Evolutionary conservation across 1,284 basidiomycete genomes (phyloP).

Genomic region (Rhodotorula sp.): DNA sequence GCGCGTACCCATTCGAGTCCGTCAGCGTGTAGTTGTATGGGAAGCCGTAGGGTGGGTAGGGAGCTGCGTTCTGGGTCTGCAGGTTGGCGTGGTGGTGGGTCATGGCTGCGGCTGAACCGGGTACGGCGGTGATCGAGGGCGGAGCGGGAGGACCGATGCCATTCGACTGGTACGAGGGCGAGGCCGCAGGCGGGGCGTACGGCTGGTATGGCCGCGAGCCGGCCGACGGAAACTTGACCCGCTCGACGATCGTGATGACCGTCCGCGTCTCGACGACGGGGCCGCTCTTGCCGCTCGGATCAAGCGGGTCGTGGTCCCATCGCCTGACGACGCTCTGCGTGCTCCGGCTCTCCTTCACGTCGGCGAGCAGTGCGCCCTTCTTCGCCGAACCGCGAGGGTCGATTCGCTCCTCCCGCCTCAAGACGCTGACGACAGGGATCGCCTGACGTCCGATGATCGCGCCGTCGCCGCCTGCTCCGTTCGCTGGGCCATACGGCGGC

Average conservation of each 20-base stretch:
- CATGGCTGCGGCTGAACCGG: neutral
- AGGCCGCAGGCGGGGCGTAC: neutral
- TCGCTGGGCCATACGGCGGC: neutral
- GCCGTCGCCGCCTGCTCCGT: conserved; percentile 1
- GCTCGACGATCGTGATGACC: conserved; percentile 38
- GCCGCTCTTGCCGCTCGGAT: conserved; percentile 14
- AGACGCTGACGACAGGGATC: conserved; percentile 7
- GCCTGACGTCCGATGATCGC: conserved; percentile 23
- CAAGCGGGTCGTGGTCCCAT: conserved; percentile 19
- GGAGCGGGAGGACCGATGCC: conserved; percentile 4
- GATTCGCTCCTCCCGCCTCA: conserved; percentile 15
- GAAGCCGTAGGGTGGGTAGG: neutral
- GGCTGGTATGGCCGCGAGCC: neutral
- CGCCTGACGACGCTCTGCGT: conserved; percentile 34
- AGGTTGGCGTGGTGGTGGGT: neutral
- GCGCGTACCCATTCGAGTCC: no score
- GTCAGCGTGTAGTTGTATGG: conserved; percentile 7
- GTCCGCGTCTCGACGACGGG: conserved; percentile 38
- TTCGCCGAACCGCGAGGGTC: conserved; percentile 9
- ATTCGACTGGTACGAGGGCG: neutral
- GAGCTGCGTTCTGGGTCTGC: conserved; percentile 2
- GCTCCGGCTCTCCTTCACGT: conserved; percentile 32
- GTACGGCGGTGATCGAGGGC: neutral
- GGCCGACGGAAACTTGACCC: conserved; percentile 29
- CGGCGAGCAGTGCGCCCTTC: conserved; percentile 15